Evolutionary conservation across 2,329 filamentous ascomycete species (phyloP).

Genomic region (Calonectria naviculata): DNA sequence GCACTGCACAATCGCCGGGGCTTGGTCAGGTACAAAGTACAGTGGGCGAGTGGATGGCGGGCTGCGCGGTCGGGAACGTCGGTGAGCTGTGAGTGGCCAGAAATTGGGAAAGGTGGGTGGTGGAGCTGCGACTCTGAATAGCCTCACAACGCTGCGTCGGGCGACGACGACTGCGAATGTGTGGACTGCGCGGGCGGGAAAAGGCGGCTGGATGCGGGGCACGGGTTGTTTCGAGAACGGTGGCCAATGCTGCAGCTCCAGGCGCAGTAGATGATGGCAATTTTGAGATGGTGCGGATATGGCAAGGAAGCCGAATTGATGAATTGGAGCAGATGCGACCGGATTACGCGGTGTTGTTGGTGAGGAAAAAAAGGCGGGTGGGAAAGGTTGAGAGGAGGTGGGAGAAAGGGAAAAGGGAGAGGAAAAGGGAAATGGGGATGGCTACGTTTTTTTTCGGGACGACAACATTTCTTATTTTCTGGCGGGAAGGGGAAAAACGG

Average conservation of each 20-base stretch:
- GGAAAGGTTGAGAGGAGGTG: slow-evolving; percentile 36
- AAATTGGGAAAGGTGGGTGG: slow-evolving; percentile 32
- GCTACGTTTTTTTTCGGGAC: slow-evolving; percentile 61
- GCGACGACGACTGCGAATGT: slow-evolving; percentile 31
- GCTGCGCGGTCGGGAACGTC: slow-evolving; percentile 28
- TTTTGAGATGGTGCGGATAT: slow-evolving; percentile 50
- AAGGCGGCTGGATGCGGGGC: slow-evolving; percentile 33
- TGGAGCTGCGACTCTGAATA: slow-evolving; percentile 50
- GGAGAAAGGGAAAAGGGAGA: slow-evolving; percentile 36
- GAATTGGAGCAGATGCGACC: slow-evolving; percentile 46
- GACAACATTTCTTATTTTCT: slow-evolving; percentile 57
- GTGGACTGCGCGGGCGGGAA: slow-evolving; percentile 30
- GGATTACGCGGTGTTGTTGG: slow-evolving; percentile 46
- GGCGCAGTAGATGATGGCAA: slow-evolving; percentile 47
- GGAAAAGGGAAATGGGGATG: slow-evolving; percentile 56
- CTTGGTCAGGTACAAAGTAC: slow-evolving; percentile 23
- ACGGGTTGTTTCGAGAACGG: slow-evolving; percentile 32
- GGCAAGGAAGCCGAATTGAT: slow-evolving; percentile 54
- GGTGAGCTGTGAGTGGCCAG: slow-evolving; percentile 41
- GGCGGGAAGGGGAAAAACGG: slow-evolving; percentile 59
- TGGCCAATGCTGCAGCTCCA: slow-evolving; percentile 43
- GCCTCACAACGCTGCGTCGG: slow-evolving; percentile 47
- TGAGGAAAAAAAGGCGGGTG: slow-evolving; percentile 47
- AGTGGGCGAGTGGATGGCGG: slow-evolving; percentile 21
- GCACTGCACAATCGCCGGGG: slow-evolving; percentile 17